phyloP scores from a whole-genome alignment of 257 asterid genomes.

The Verbena officinalis region DNA sequence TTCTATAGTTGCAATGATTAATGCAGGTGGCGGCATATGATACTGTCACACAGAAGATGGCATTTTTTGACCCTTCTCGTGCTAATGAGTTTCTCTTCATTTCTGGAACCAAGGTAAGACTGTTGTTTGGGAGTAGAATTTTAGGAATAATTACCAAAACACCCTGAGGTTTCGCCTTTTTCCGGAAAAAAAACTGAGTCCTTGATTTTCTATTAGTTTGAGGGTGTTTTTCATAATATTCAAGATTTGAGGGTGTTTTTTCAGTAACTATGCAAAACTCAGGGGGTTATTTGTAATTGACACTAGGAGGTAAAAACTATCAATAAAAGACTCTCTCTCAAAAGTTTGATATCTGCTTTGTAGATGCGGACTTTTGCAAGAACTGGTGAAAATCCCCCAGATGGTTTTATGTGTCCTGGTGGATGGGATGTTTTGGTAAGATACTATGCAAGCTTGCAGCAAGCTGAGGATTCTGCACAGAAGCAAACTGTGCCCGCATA shows the following conservation, averaged over 20 bases:
- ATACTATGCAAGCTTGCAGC: conserved; percentile 81
- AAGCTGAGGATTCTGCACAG: conserved; percentile 57
- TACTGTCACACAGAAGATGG: conserved; percentile 64
- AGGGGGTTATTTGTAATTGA: too few species aligned
- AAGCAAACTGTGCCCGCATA: conserved; percentile 55
- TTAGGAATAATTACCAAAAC: background rate
- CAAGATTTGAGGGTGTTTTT: too few species aligned
- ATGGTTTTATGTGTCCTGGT: conserved; percentile 84
- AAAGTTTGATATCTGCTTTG: conserved; percentile 15
- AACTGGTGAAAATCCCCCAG: conserved; percentile 78
- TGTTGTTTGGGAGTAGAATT: background rate
- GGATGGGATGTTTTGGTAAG: conserved; percentile 86
- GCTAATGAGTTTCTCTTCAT: conserved; percentile 80
- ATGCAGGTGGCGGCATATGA: conserved; percentile 92
- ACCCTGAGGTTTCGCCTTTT: too few species aligned
- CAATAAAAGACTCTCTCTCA: background rate
- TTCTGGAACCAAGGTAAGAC: conserved; percentile 79
- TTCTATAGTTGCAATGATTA: background rate
- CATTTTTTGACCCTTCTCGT: conserved; percentile 85
- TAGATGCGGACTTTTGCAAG: conserved; percentile 81
- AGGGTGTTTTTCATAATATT: too few species aligned
- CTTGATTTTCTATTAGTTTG: too few species aligned
- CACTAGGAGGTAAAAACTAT: too few species aligned
- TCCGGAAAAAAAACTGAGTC: too few species aligned
- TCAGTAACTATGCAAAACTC: too few species aligned